Evolutionary conservation across 176 grass and related monocot species (phyloP).

Genomic region (Olyra latifolia): DNA sequence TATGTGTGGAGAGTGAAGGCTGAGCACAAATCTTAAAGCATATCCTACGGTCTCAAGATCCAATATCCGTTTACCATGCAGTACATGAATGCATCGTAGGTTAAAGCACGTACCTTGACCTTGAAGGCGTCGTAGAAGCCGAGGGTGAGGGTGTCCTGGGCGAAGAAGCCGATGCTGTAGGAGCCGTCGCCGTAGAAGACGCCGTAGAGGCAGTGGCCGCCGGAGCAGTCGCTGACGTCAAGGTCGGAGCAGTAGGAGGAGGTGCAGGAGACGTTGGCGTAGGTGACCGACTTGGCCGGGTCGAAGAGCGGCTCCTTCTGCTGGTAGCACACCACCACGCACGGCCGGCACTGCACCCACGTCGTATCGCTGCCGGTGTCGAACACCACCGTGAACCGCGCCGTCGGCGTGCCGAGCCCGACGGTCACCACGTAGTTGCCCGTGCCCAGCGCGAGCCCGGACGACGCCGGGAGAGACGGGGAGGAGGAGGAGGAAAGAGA

Average conservation of each 20-base stretch:
- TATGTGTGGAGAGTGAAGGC: too few relatives aligned
- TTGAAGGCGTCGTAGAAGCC: conserved; percentile 14
- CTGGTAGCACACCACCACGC: conserved; percentile 47
- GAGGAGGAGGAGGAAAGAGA: conserved; percentile 3
- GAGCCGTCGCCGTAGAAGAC: conserved; percentile 77
- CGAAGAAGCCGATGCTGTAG: conserved; percentile 65
- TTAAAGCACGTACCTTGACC: neutral
- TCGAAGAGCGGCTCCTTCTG: conserved; percentile 58
- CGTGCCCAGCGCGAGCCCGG: conserved; percentile 31
- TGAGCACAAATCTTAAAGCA: too few relatives aligned
- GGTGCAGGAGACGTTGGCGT: conserved; percentile 74
- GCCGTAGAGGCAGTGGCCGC: conserved; percentile 54
- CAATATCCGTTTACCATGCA: too few relatives aligned
- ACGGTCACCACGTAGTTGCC: conserved; percentile 74
- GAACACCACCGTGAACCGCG: conserved; percentile 51
- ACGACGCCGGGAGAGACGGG: conserved; percentile 44
- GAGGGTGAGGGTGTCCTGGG: conserved; percentile 64
- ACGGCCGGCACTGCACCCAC: conserved; percentile 88
- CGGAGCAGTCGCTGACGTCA: conserved; percentile 23
- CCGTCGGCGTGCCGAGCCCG: conserved; percentile 61
- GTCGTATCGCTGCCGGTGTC: conserved; percentile 95
- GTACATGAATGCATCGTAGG: neutral
- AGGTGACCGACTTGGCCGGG: conserved; percentile 59
- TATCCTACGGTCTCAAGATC: too few relatives aligned
- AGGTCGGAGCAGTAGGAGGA: conserved; percentile 63